Conservation (phyloP, 306 rosid species). For the Elaeagnus macrophylla region DNA sequence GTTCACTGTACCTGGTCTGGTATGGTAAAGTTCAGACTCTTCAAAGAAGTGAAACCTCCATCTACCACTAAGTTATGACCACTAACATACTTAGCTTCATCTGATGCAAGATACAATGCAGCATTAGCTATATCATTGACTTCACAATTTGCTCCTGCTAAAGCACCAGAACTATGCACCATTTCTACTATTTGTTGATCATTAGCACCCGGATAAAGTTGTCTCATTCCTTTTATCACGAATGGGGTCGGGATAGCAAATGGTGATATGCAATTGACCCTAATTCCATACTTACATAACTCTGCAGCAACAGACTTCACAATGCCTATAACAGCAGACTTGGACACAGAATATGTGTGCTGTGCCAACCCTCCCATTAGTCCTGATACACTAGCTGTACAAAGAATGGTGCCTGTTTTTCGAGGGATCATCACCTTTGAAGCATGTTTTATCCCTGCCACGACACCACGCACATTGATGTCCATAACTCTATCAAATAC, state of each 20-base stretch:
- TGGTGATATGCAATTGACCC: conserved; percentile 73
- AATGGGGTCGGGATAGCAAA: conserved; percentile 62
- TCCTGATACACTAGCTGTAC: conserved; percentile 79
- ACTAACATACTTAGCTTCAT: conserved; percentile 66
- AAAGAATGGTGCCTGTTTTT: conserved; percentile 53
- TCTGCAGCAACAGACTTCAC: conserved; percentile 64
- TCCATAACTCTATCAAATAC: conserved; percentile 52
- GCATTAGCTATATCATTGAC: conserved; percentile 67
- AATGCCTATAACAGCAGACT: conserved; percentile 57
- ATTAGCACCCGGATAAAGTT: conserved; percentile 36
- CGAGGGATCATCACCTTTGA: conserved; percentile 77
- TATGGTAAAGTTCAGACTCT: conserved; percentile 39
- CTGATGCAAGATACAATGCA: conserved; percentile 72
- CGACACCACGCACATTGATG: conserved; percentile 62
- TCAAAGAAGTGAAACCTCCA: conserved; percentile 84
- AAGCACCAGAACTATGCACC: conserved; percentile 33
- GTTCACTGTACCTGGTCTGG: conserved; percentile 42
- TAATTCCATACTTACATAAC: conserved; percentile 54
- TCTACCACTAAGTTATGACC: conserved; percentile 83
- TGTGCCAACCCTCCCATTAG: conserved; percentile 68
- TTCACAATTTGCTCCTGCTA: conserved; percentile 64
- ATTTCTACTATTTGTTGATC: conserved; percentile 29
- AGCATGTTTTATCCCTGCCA: conserved; percentile 77
- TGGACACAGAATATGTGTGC: conserved; percentile 66
- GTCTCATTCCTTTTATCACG: conserved; percentile 40